These are phyloP conservation scores for Gloeophyllum trabeum DNA, from an alignment of 768 basidiomycete species.

Conservation along the genomic window DNA sequence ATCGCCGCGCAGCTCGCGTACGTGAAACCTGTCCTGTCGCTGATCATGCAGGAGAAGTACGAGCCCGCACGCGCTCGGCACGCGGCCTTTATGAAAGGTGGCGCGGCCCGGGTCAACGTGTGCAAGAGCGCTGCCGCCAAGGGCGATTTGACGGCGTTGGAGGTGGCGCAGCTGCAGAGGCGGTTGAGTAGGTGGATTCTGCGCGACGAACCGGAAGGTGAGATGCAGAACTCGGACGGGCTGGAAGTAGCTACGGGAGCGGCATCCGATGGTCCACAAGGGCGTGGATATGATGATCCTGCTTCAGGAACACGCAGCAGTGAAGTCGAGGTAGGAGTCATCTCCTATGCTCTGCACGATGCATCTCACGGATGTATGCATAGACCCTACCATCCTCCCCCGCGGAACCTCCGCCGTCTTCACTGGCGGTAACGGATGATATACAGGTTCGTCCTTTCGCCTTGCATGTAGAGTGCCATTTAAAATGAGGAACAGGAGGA, in stretches of 20 bases:
- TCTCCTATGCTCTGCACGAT: too few relatives aligned
- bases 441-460: too few relatives aligned
- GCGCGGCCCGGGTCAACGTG: constrained; percentile 29
- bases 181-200: constrained; percentile 19
- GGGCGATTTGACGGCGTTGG: constrained; percentile 24
- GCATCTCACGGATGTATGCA: too few relatives aligned
- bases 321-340: too few relatives aligned
- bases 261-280: background rate
- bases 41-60: constrained; percentile 47
- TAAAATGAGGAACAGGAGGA: too few relatives aligned
- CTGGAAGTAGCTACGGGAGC: constrained; percentile 3
- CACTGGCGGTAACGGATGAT: too few relatives aligned
- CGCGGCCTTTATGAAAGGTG: constrained; percentile 47
- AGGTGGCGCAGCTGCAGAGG: constrained; percentile 25
- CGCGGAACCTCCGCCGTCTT: too few relatives aligned
- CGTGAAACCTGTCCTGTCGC: constrained; percentile 48
- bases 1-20: constrained; percentile 55
- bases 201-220: constrained; percentile 5
- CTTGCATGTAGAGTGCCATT: too few relatives aligned
- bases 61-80: constrained; percentile 39
- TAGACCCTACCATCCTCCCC: too few relatives aligned
- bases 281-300: background rate
- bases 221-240: constrained; percentile 3
- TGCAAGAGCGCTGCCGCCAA: constrained; percentile 19
- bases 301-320: too few relatives aligned